Evolutionary conservation across 352 stramenopile genomes (phyloP).

Genomic region (Vaucheria bursata): DNA sequence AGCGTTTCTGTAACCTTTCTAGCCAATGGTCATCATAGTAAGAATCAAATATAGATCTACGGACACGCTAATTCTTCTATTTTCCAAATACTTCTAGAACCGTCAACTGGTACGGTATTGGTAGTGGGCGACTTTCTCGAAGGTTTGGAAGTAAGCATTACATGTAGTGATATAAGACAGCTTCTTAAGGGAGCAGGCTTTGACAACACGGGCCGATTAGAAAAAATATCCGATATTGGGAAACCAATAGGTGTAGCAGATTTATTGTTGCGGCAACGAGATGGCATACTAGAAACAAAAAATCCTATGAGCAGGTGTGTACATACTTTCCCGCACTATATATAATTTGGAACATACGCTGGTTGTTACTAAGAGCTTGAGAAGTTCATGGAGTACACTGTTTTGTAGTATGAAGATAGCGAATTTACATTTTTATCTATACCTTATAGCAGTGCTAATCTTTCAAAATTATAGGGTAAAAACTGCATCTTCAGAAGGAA

Average conservation of each 20-base stretch:
- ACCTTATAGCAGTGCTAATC: too few relatives aligned
- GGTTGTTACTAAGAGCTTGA: too few relatives aligned
- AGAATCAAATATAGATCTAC: too few relatives aligned
- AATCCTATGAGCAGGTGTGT: constrained; percentile 6
- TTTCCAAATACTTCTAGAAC: not conserved
- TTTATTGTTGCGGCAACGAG: constrained; percentile 10
- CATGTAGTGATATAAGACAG: constrained; percentile 1
- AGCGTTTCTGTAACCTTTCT: too few relatives aligned
- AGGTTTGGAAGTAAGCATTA: constrained; percentile 4
- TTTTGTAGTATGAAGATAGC: too few relatives aligned
- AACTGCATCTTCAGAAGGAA: not conserved
- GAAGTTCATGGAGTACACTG: too few relatives aligned
- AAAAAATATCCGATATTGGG: not conserved
- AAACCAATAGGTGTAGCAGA: constrained; percentile 8
- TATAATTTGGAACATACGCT: too few relatives aligned
- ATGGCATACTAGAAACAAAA: not conserved
- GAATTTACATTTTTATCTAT: too few relatives aligned
- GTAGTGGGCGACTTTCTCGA: constrained; percentile 2
- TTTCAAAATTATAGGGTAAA: not conserved
- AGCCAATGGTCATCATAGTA: too few relatives aligned
- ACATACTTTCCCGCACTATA: too few relatives aligned
- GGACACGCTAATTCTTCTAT: too few relatives aligned
- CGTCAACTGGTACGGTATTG: not conserved
- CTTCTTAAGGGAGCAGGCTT: constrained; percentile 2
- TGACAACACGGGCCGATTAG: constrained; percentile 3